A percentile compares a stretch with the other conserved stretches of the same genome.
These are phyloP conservation scores for Lodderomyces elongisporus DNA, from an alignment of 1,139 yeast species.

Conservation along the genomic window DNA sequence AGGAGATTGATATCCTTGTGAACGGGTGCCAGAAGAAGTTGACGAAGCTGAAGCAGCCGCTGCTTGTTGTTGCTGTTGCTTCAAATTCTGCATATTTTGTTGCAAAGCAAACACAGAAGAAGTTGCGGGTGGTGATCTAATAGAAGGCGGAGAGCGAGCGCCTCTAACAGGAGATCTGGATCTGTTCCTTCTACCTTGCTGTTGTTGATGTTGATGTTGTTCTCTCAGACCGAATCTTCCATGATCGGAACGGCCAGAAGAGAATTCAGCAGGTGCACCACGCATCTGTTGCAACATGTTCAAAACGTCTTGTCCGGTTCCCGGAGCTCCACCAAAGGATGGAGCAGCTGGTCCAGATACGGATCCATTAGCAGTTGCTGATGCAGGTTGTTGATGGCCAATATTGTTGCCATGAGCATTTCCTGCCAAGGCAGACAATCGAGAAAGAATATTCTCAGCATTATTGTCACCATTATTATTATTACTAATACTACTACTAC, in stretches of 20 bases:
- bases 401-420: constrained; percentile 5
- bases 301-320: constrained; percentile 25
- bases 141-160: constrained; percentile 1
- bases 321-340: no score
- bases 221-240: constrained; percentile 32
- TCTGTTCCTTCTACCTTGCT: constrained; percentile 48
- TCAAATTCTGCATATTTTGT: constrained; percentile 10
- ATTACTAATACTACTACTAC: no score
- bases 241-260: constrained; percentile 17
- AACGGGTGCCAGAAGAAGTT: constrained; percentile 5
- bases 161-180: constrained; percentile 50
- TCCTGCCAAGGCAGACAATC: constrained; percentile 34
- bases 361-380: constrained; percentile 12
- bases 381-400: constrained; percentile 12
- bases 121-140: constrained; percentile 27
- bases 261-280: background rate
- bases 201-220: no score
- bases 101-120: constrained; percentile 10
- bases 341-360: constrained; percentile 12
- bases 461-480: constrained; percentile 11
- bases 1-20: constrained; percentile 9
- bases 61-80: constrained; percentile 10
- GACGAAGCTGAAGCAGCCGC: constrained; percentile 10
- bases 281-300: constrained; percentile 42
- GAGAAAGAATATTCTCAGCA: constrained; percentile 26